These are phyloP conservation scores for Kuraishia hungarica DNA, from an alignment of 805 yeast genomes.

Conservation along the genomic window DNA sequence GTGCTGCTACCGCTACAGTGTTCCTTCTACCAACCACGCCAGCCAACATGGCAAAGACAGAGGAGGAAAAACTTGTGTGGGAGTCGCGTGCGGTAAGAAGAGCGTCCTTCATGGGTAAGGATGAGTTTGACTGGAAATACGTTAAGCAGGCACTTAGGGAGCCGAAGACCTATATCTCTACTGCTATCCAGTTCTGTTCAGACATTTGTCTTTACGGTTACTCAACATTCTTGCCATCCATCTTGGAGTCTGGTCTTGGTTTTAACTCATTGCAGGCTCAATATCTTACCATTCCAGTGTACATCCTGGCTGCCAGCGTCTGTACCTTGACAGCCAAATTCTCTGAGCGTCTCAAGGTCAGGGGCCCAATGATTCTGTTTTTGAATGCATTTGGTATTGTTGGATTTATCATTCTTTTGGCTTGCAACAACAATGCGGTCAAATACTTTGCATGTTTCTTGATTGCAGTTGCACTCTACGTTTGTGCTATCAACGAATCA, in stretches of 20 bases:
- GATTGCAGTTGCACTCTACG: conserved; percentile 26
- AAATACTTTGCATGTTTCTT: conserved; percentile 28
- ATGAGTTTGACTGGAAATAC: conserved; percentile 19
- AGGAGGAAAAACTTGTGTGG: conserved; percentile 20
- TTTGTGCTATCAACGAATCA: conserved; percentile 27
- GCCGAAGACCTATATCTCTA: conserved; percentile 24
- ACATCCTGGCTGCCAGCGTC: conserved; percentile 22
- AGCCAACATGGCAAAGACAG: conserved; percentile 16
- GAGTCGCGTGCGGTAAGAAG: conserved; percentile 24
- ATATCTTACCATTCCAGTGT: conserved; percentile 31
- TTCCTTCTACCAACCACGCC: conserved; percentile 20
- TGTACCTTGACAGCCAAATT: conserved; percentile 16
- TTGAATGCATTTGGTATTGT: conserved; percentile 18
- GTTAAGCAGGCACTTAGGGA: conserved; percentile 26
- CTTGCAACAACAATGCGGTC: conserved; percentile 19
- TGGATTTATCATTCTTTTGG: conserved; percentile 25
- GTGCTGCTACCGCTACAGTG: conserved; percentile 16
- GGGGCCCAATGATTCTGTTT: conserved; percentile 23
- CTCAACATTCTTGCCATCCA: conserved; percentile 31
- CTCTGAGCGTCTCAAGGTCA: conserved; percentile 18
- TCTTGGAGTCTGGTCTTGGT: conserved; percentile 24
- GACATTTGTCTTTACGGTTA: conserved; percentile 34
- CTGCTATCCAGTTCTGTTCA: conserved; percentile 34
- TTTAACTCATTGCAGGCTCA: conserved; percentile 24
- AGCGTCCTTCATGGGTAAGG: conserved; percentile 25